A percentile compares a stretch with the other conserved stretches of the same genome.
phyloP scores from a whole-genome alignment of 2,329 filamentous ascomycete species.

The Pseudogymnoascus sp. region DNA sequence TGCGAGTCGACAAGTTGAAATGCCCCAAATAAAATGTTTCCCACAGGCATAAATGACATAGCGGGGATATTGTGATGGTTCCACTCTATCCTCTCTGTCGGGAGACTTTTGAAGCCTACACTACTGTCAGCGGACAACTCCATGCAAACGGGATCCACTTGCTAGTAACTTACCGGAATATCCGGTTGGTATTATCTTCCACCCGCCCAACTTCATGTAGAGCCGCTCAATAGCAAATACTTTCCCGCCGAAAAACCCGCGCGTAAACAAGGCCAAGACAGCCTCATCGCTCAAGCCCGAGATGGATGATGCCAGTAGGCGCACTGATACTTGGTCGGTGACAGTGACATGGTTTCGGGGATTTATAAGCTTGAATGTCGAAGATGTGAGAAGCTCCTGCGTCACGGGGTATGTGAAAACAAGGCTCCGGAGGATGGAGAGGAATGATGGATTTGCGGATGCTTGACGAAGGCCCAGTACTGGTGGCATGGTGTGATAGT shows the following conservation, averaged over 20 bases:
- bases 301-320: constrained; percentile 8
- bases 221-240: constrained; percentile 14
- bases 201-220: constrained; percentile 8
- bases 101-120: neutral
- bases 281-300: constrained; percentile 13
- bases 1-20: neutral
- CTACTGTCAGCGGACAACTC: neutral
- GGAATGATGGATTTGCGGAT: neutral
- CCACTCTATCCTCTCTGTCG: neutral
- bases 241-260: constrained; percentile 18
- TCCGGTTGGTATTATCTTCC: neutral
- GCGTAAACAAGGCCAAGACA: constrained; percentile 15
- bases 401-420: constrained; percentile 1
- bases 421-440: constrained; percentile 2
- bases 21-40: constrained; percentile 2
- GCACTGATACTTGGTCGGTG: constrained; percentile 4
- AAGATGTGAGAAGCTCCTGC: constrained; percentile 2
- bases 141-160: neutral
- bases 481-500: neutral
- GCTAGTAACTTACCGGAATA: neutral
- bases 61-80: constrained; percentile 1
- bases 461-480: neutral
- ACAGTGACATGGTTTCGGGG: neutral
- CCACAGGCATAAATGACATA: neutral
- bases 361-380: neutral